Evolutionary conservation across 78 protist genomes (phyloP), one percentile per base, ranked within the genome.

Genomic region (slime mould (Dictyostelium discoideum)): DNA sequence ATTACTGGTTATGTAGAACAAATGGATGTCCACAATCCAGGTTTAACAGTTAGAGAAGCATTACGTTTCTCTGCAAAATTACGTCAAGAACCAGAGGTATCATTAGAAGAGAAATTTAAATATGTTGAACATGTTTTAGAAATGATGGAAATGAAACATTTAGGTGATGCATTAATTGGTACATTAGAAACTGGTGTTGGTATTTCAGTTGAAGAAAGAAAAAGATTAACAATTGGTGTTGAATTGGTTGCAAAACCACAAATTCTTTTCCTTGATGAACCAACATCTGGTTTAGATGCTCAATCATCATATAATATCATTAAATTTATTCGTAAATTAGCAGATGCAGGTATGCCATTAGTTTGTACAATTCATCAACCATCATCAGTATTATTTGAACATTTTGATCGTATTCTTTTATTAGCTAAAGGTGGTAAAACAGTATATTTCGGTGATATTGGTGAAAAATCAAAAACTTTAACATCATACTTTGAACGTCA

Each of bases 361-460:
- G 85, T 95, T 26, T 85, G 95, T 22, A 87, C 93, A 3, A 92
- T 95, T 20, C 97, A 95, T 83, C 97, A 95, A 94, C 97, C 97
- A 44, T 77, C 92, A 5, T 89, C 85, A 20, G 97, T 87, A 26
- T 42, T 95, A 9, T 95, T 95, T 42, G 95, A 95, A 84, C 76
- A 87, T 40, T 95, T 95, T 39, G 96, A 92, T 76, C 90, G 93
- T 60, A 32, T 95, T 26, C 32, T 92, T 32, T 79, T 95, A 16
- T 76, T 95, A 13, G 97, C 92, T 0, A 93, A 79, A 48, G 97
- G 97, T 44, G 97, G 97, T 69, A 83, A 93, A 42, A 92, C 94
- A 16, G 97, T 95, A 3, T 95, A 90, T 46, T 95, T 87, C 40
- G 97, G 97, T 54, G 96, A 92, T 50, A 84, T 92, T 65, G 96